Base-by-base conservation (phyloP, 2,329 filamentous ascomycete genomes). In the Cercospora sp. region DNA sequence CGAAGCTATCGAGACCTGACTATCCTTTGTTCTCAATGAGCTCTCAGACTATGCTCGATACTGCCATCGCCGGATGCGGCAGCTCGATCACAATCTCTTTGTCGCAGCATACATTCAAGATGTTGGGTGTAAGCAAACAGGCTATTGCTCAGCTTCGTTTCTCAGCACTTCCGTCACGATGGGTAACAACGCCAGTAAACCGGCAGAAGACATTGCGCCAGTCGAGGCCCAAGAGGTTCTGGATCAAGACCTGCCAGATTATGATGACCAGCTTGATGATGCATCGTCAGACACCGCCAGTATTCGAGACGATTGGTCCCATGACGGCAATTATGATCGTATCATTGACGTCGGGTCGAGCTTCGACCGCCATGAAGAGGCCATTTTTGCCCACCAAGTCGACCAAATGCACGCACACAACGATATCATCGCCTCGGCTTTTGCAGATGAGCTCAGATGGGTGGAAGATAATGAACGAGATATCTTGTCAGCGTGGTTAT, bases 401-500 rank as follows among this genome's bases (percentile, higher is more conserved):
- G 21, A 12, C 12, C 49, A 57, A 37, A 7, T 58, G 21, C 28
- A 13, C 1, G 51, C 16, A 26, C 49, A 59, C 24, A 65, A 65
- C 53, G 58, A 59, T n/a, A 10, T 43, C 16, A 65, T 65, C 7
- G 51, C 51, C 3, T 13, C 28, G 18, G 53, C 51, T 12, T 65
- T 65, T 43, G 16, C 7, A 5, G 12, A 58, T 2, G 49, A 65
- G 18, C 43, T 65, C 34, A 34, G 3, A 40, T 57, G 30, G 18
- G 51, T 65, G 32, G 18, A 26, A 16, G 16, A 21, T 21, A 43
- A 55, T 28, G 32, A 16, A 6, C 30, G 34, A 21, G 58, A 37
- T 58, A 13, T 65, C 12, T 53, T 65, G 21, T 65, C 62, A 3
- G 62, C 51, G 7, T 65, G 62, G 62, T 34, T 65, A 18, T 13